phyloP scores from a whole-genome alignment of 345 rosid species.

The Bretschneidera sinensis region DNA sequence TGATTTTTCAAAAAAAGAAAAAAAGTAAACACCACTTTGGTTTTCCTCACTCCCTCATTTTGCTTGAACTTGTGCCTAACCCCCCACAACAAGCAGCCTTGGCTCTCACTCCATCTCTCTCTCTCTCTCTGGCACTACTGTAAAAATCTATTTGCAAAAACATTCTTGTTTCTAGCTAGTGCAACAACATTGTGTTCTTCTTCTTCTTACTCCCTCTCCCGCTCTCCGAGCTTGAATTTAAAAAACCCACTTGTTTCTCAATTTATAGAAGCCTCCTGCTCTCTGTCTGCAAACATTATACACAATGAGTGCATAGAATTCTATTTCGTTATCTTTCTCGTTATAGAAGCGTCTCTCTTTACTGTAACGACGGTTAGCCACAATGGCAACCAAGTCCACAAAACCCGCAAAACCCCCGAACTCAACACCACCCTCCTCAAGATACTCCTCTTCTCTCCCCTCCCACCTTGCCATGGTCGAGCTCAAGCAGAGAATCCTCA shows the following conservation, averaged over 20 bases:
- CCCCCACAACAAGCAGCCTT: not conserved
- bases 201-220: too few relatives aligned
- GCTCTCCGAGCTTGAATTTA: too few relatives aligned
- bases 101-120: slow-evolving; percentile 6
- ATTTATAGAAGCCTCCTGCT: not conserved
- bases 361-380: not conserved
- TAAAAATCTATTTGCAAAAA: too few relatives aligned
- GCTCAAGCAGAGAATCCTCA: slow-evolving; percentile 77
- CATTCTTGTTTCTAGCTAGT: too few relatives aligned
- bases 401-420: slow-evolving; percentile 33
- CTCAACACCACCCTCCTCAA: slow-evolving; percentile 26
- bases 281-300: not conserved
- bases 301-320: not conserved
- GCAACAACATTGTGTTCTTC: too few relatives aligned
- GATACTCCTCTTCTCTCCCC: slow-evolving; percentile 52
- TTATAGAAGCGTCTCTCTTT: not conserved
- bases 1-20: too few relatives aligned
- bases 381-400: slow-evolving; percentile 47
- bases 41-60: not conserved
- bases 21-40: not conserved
- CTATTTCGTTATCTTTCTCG: not conserved
- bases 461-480: slow-evolving; percentile 95
- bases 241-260: not conserved
- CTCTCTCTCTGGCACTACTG: too few relatives aligned
- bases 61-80: not conserved